These are phyloP conservation scores for Leucaena leucocephala DNA, from an alignment of 306 rosid genomes.

Conservation along the genomic window DNA sequence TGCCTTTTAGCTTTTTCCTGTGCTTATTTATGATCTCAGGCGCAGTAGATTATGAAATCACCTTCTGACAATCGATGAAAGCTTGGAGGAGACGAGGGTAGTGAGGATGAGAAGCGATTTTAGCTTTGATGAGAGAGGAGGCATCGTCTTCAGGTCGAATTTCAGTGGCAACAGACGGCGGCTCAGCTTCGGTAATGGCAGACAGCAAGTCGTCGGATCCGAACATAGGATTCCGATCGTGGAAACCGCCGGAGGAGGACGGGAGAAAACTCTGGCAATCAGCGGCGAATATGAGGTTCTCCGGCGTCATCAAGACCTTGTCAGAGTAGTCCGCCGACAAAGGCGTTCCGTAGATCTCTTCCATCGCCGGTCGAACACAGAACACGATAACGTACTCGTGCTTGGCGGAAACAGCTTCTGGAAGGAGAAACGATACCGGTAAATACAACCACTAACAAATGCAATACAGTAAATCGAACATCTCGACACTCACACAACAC, in stretches of 20 bases:
- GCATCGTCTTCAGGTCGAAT: slow-evolving; percentile 52
- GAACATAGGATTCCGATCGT: slow-evolving; percentile 61
- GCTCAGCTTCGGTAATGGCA: slow-evolving; percentile 48
- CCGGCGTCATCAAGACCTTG: slow-evolving; percentile 73
- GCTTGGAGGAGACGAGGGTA: slow-evolving; percentile 83
- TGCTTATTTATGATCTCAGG: background rate
- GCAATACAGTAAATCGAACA: background rate
- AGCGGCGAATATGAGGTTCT: slow-evolving; percentile 58
- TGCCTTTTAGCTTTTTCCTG: background rate
- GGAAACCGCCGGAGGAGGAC: slow-evolving; percentile 41
- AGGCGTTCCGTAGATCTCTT: slow-evolving; percentile 64
- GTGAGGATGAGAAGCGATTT: slow-evolving; percentile 77
- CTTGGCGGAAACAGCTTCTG: slow-evolving; percentile 15
- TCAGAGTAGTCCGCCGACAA: slow-evolving; percentile 59
- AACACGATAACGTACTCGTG: background rate
- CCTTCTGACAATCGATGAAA: slow-evolving; percentile 89
- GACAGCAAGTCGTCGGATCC: slow-evolving; percentile 73
- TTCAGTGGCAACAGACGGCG: slow-evolving; percentile 39
- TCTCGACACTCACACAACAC: background rate
- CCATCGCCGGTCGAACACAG: slow-evolving; percentile 42
- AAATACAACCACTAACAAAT: background rate
- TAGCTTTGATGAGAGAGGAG: slow-evolving; percentile 60
- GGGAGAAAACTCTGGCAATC: slow-evolving; percentile 59
- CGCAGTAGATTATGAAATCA: slow-evolving; percentile 23
- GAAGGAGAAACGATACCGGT: slow-evolving; percentile 23